phyloP scores from a whole-genome alignment of 2,329 filamentous ascomycete genomes.

The Colletotrichum tropicicola region DNA sequence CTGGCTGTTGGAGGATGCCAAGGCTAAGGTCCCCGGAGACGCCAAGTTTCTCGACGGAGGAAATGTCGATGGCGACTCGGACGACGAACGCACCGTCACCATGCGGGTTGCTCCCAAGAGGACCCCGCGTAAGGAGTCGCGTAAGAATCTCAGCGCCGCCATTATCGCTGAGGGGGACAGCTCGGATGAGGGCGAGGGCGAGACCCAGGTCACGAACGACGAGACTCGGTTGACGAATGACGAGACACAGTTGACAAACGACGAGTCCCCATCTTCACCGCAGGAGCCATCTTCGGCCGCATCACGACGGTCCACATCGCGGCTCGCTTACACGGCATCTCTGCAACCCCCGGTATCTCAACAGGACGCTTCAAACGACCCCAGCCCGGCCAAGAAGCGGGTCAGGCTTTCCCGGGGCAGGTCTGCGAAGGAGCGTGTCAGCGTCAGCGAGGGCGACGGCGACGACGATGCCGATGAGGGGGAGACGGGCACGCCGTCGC shows the following conservation, averaged over 20 bases:
- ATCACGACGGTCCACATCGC: not conserved
- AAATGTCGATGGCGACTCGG: not conserved
- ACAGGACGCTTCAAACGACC: not conserved
- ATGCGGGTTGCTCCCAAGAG: not conserved
- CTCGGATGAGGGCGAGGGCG: not conserved
- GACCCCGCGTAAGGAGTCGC: not conserved
- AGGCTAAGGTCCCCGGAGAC: conserved; percentile 30
- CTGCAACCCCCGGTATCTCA: not conserved
- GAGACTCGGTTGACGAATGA: too few species aligned
- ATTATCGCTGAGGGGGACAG: not conserved
- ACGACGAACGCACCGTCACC: not conserved
- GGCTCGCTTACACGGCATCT: not conserved
- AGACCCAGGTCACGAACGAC: not conserved
- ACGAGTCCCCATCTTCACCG: too few species aligned
- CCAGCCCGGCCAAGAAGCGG: conserved; percentile 22
- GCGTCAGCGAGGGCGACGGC: not conserved
- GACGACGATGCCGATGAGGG: not conserved
- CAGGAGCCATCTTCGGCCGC: too few species aligned
- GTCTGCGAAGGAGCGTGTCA: conserved; percentile 8
- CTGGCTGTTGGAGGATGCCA: conserved; percentile 43
- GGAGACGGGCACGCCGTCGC: not conserved
- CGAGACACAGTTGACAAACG: not conserved
- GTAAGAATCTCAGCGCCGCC: conserved; percentile 6
- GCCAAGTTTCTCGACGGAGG: conserved; percentile 8
- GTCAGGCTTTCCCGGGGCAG: conserved; percentile 11